Base-by-base conservation (phyloP, 1,139 yeast species). In the Diutina sp. region DNA sequence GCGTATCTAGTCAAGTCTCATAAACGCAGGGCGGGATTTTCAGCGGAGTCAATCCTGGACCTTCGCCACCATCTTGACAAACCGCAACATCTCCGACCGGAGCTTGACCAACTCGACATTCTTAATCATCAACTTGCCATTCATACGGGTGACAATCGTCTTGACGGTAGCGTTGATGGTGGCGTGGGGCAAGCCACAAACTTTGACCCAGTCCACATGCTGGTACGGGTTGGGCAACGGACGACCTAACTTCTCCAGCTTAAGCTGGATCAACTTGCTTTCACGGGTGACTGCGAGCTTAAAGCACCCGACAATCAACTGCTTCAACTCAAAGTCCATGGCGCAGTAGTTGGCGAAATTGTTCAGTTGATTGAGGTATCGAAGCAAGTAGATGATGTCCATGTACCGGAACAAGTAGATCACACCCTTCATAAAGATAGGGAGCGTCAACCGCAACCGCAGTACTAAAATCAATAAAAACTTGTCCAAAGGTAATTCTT, bases 351-450 rank as follows among this genome's bases (percentile, higher is more conserved):
- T 71, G 41, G 74, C 75, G 61, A 70, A 73, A 61, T 77, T 77
- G 61, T 77, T 77, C 48, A 29, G 44, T 62, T 77, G 81, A 61
- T 77, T 77, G 60, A 77, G 71, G 61, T 77, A 77, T 56, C 81
- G 65, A 61, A 77, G 70, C 58, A 77, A 69, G 62, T 76, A 77
- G 55, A 77, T 73, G 47, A 76, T 74, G 61, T 77, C 80, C 79
- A 77, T 77, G 61, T 77, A 77, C 57, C 81, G 69, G 65, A 76
- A 76, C 54, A 77, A 66, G 61, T 76, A 76, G 50, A 77, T 73
- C 46, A 72, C 67, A 5, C 78, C 75, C 60, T 73, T 75, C 68
- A 76, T 68, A 60, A 77, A 77, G 58, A 68, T 65, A 3, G 72
- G 67, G 45, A 76, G 62, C 0, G 76, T 63, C 55, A 76, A 65